Conservation (phyloP, 2,329 filamentous ascomycete species). For the Penicillium aurantiogriseum region DNA sequence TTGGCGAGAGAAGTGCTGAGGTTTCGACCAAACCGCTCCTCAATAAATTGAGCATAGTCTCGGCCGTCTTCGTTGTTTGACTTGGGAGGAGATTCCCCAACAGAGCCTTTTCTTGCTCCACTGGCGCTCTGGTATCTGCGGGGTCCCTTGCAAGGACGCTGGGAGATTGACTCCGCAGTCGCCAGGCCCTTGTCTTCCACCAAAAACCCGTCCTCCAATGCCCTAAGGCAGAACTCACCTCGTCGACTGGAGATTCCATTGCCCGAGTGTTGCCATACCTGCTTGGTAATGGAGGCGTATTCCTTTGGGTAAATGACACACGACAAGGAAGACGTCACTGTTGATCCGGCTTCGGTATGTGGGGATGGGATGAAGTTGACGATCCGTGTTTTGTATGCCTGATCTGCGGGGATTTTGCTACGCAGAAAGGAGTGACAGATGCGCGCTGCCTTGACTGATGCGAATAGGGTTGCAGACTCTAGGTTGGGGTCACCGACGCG, state of each 20-base stretch:
- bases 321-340: constrained; percentile 60
- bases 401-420: constrained; percentile 32
- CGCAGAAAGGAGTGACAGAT: constrained; percentile 74
- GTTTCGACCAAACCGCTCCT: constrained; percentile 92
- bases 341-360: constrained; percentile 64
- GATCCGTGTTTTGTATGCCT: constrained; percentile 53
- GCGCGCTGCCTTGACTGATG: constrained; percentile 65
- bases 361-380: constrained; percentile 53
- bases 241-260: constrained; percentile 88
- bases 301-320: constrained; percentile 70
- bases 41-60: constrained; percentile 79
- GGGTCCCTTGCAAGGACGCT: constrained; percentile 64
- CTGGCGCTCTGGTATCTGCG: constrained; percentile 67
- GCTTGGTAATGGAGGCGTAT: constrained; percentile 72
- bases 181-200: constrained; percentile 47
- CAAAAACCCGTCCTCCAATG: constrained; percentile 69
- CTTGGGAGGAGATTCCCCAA: constrained; percentile 41
- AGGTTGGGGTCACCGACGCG: constrained; percentile 57
- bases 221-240: constrained; percentile 80
- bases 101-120: constrained; percentile 47
- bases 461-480: constrained; percentile 74
- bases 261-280: constrained; percentile 96
- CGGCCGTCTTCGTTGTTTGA: constrained; percentile 45
- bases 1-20: constrained; percentile 74
- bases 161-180: constrained; percentile 23